A percentile compares a stretch with the other conserved stretches of the same genome.
Evolutionary conservation across 148 eudicot genomes (phyloP).

Genomic region (Euryodendron excelsum): DNA sequence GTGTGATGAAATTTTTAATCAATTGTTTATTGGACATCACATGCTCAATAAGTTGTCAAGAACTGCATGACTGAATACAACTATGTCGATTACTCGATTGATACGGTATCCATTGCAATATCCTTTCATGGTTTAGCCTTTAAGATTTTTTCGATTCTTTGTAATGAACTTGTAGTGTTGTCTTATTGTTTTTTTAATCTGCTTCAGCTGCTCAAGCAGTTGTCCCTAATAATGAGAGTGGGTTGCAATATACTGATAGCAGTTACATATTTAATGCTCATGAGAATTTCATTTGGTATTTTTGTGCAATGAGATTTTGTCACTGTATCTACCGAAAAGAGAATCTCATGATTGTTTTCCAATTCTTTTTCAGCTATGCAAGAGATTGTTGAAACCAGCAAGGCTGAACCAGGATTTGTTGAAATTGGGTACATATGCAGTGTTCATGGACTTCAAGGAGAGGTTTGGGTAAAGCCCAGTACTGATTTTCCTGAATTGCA

Average conservation of each 20-base stretch:
- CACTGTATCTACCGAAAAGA: not conserved
- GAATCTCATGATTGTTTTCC: not conserved
- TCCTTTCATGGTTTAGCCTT: not conserved
- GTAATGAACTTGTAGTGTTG: not conserved
- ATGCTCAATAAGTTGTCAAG: not conserved
- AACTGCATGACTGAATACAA: not conserved
- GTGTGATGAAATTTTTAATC: not conserved
- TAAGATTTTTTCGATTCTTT: not conserved
- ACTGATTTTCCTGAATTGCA: constrained; percentile 91
- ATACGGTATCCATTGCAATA: not conserved
- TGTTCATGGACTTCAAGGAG: constrained; percentile 93
- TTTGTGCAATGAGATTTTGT: not conserved
- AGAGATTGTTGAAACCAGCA: constrained; percentile 49
- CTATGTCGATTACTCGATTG: not conserved
- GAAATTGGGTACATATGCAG: constrained; percentile 75
- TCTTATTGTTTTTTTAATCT: not conserved
- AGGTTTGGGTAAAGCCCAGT: constrained; percentile 75
- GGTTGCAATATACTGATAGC: not conserved
- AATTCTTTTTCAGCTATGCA: constrained; percentile 33
- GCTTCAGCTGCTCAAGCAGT: not conserved
- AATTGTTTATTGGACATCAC: not conserved
- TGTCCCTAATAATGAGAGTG: not conserved
- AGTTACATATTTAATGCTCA: not conserved
- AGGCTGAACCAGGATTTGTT: constrained; percentile 45
- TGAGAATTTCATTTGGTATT: not conserved